Evolutionary conservation across 2,329 filamentous ascomycete genomes (phyloP), one percentile per base, ranked within the genome.

Genomic region (Cladosporium sp.): DNA sequence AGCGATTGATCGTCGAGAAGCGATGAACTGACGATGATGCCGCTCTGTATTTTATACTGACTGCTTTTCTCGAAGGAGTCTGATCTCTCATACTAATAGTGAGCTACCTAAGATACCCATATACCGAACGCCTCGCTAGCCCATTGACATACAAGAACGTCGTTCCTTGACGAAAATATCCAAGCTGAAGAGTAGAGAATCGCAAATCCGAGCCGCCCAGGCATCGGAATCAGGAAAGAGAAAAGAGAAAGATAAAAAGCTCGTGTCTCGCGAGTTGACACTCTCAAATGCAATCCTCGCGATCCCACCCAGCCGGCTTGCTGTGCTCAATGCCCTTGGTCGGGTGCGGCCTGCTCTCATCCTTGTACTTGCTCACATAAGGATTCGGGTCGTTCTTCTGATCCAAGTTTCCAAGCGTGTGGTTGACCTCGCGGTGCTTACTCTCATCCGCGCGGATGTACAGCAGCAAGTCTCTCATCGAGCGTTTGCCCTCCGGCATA

Each of bases 391-490:
- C 95, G 36, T 88, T 84, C 61, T 87, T 88, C 76, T 95, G 92
- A 71, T 96, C 83, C 66, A 99, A 82, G 76, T 98, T 98, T 60
- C 91, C 88, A 49, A 99, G 80, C 0, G 95, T 98, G 77, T 99
- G 95, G 79, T 99, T 98, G 72, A 98, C 94, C 75, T 97, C 95
- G 36, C 95, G 69, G 66, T 79, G 77, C 72, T 91, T 91, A 4
- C 91, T 91, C 78, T 97, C 93, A 74, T 94, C 91, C n/a, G 91
- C 91, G 32, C 93, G 86, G 70, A 97, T 91, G 76, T 98, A 97
- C 59, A 95, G 80, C 61, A 98, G 84, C 67, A 98, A 79, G 74
- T 98, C 92, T 72, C 85, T 86, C 91, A 99, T 97, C 1, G 88
- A 91, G 28, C 89, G 86, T 65, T 90, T 83, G 2, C 88, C 90